Base-by-base conservation (phyloP, 208 protist species). In the Strigomonas culicis region DNA sequence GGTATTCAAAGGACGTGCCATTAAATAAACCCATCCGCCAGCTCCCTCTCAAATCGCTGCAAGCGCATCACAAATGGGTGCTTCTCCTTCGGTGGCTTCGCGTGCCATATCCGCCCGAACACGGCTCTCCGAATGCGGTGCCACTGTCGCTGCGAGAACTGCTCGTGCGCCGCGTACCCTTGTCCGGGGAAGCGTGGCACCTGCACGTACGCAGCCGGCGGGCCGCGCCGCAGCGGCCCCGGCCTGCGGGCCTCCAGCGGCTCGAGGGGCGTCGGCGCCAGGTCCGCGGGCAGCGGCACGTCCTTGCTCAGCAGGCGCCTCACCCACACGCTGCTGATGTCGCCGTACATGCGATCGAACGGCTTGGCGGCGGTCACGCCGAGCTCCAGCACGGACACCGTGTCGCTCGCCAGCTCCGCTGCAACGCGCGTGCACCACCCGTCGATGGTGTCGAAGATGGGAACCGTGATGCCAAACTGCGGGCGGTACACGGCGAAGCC, bases 21-120 rank as follows among this genome's bases (percentile, higher is more conserved):
- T 39, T 57, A 83, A 13, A 83, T 73, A 31, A 83, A 83, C 0
- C 77, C 77, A 22, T 70, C 77, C 0, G 75, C 60, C 8, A 83
- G 53, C 7, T 83, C 73, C 2, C 57, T 61, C 51, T 77, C 21
- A 15, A 72, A 73, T 36, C 59, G 55, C 59, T 69, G 57, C 53
- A 79, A 59, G 30, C 70, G 63, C 28, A 43, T 55, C 3, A 68
- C 65, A 34, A 76, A 56, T 52, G 66, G 66, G 25, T 65, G 63
- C 28, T 49, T 34, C 63, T 59, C 56, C 30, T 36, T 21, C 6
- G 68, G 55, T 13, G 73, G 68, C 36, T 75, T 63, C 1, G 52
- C 28, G 8, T 63, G 56, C 30, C 74, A 78, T 0, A 78, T 15
- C 19, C 53, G 51, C 6, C 24, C 53, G 25, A 28, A 77, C 11